Base-by-base conservation (phyloP, 2,329 filamentous ascomycete genomes). In the Colletotrichum tofieldiae region DNA sequence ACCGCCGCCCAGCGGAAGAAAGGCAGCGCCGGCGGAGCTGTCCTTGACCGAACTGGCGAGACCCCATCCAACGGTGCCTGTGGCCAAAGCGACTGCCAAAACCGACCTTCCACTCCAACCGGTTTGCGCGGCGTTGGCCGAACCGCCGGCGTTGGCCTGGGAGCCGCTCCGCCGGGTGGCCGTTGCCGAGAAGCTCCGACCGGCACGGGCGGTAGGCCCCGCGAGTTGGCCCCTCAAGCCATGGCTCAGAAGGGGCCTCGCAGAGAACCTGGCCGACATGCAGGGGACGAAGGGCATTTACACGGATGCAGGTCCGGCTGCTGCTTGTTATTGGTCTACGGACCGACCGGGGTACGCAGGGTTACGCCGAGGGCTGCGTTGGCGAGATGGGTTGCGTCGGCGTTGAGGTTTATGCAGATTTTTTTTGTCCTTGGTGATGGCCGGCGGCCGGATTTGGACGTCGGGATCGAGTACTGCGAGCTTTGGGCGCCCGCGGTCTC, bases 31-130 rank as follows among this genome's bases (percentile, higher is more conserved):
- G n/a, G 49, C 45, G n/a, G 71, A 62, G 41, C 47, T 73, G 18
- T 65, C 54, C 11, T 68, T 70, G 14, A 72, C 76, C 74, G 76
- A 77, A 41, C 79, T 78, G 9, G 84, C 82, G 29, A 83, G 65
- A 3, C 82, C 82, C 84, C 84, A 86, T 29, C 84, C 85, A 54
- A 81, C 64, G 60, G 82, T 73, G 16, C 83, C 83, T 20, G 85
- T 81, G 1, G 78, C 81, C 5, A 78, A 76, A n/a, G 83, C 84
- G 35, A 85, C 76, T 20, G 79, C 81, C 37, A 84, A 75, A 4
- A 85, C 82, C 3, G 78, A 79, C 32, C 78, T 75, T 5, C 81
- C 74, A 9, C 78, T 77, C 79, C 80, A 80, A 75, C 76, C 75
- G 20, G 66, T 51, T 35, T 74, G 74, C 49, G 63, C 43, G 39